These are phyloP conservation scores for Triticum turgidum DNA, from an alignment of 176 grass and related monocot species.

Conservation along the genomic window DNA sequence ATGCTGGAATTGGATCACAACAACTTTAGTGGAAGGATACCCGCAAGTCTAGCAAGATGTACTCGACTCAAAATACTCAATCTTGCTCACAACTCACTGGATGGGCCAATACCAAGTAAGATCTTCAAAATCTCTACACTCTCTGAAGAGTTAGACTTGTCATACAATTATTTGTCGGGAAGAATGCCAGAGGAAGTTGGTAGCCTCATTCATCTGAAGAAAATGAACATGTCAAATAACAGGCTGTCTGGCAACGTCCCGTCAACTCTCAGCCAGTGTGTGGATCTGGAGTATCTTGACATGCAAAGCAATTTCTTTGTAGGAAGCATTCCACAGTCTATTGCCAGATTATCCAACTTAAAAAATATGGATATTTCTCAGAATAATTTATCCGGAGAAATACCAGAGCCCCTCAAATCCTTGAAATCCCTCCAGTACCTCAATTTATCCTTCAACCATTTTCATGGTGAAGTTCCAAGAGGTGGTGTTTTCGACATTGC, in stretches of 20 bases:
- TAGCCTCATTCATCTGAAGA: conserved; percentile 19
- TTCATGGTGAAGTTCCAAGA: conserved; percentile 25
- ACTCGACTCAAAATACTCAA: conserved; percentile 3
- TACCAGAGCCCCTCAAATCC: conserved; percentile 39
- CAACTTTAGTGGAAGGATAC: conserved; percentile 36
- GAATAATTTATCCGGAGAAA: conserved; percentile 40
- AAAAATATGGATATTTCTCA: conserved; percentile 34
- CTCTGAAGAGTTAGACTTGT: conserved; percentile 37
- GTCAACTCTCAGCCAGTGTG: conserved; percentile 26
- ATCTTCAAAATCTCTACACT: conserved; percentile 32
- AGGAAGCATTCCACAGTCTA: no score
- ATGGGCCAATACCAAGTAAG: conserved; percentile 40
- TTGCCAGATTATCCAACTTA: no score
- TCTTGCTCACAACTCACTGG: conserved; percentile 50
- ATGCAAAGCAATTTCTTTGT: no score
- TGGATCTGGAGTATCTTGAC: conserved; percentile 30
- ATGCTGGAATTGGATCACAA: conserved; percentile 28
- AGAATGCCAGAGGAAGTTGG: conserved; percentile 38
- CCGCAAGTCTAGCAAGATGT: conserved; percentile 21
- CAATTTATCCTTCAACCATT: conserved; percentile 57
- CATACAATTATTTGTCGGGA: conserved; percentile 42
- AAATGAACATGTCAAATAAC: conserved; percentile 34
- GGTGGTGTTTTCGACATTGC: no score
- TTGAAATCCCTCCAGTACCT: conserved; percentile 25
- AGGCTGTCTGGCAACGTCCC: conserved; percentile 34